Conservation (phyloP, 257 asterid species). For the Solanum paucissectum region DNA sequence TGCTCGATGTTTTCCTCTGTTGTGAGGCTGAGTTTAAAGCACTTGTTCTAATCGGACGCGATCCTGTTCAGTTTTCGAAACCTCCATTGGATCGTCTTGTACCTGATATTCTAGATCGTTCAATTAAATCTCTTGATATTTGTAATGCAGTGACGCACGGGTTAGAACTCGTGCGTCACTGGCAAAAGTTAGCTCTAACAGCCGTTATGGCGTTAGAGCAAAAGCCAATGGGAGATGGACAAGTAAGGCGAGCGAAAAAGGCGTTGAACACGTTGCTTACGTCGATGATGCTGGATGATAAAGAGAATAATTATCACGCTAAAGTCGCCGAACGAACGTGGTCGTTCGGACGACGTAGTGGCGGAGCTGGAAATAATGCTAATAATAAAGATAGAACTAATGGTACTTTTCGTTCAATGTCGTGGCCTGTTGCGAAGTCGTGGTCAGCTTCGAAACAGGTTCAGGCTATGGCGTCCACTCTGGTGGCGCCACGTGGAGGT, state of each 20-base stretch:
- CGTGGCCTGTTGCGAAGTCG: constrained; percentile 68
- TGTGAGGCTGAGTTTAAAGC: constrained; percentile 83
- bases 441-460: constrained; percentile 88
- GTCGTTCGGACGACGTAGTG: constrained; percentile 71
- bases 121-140: constrained; percentile 68
- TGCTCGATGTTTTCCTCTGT: constrained; percentile 65
- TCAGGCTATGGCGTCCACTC: constrained; percentile 53
- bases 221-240: constrained; percentile 66
- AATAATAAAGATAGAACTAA: constrained; percentile 21
- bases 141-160: constrained; percentile 81
- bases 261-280: constrained; percentile 46
- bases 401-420: constrained; percentile 46
- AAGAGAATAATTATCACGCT: constrained; percentile 34
- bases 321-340: constrained; percentile 53
- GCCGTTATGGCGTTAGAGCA: constrained; percentile 50
- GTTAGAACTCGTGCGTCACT: constrained; percentile 54
- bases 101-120: constrained; percentile 57
- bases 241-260: constrained; percentile 54
- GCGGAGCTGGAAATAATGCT: not conserved
- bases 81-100: constrained; percentile 78
- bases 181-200: constrained; percentile 69
- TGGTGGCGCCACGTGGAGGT: constrained; percentile 62
- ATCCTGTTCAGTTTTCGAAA: constrained; percentile 44
- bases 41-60: constrained; percentile 44
- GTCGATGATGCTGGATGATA: constrained; percentile 62